Evolutionary conservation across 768 basidiomycete genomes (phyloP).

Genomic region (Clathrus columnatus): DNA sequence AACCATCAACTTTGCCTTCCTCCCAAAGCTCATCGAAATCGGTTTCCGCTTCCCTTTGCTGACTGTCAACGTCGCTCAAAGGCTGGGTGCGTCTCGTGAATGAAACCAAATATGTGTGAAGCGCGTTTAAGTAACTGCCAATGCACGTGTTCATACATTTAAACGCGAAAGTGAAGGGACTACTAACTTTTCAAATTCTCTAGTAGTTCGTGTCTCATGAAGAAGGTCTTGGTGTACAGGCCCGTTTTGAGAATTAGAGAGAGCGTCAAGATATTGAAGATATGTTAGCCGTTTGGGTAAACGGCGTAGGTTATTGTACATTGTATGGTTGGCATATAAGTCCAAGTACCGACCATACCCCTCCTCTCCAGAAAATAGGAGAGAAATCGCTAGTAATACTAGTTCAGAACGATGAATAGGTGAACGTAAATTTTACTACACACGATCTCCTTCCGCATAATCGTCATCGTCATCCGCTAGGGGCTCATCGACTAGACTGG

Average conservation of each 20-base stretch:
- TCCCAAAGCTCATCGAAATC: constrained; percentile 83
- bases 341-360: constrained; percentile 92
- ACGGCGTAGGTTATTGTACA: constrained; percentile 85
- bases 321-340: constrained; percentile 77
- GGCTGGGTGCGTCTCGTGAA: constrained; percentile 84
- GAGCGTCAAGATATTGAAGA: constrained; percentile 84
- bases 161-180: background rate
- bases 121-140: constrained; percentile 68
- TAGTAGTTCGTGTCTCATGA: constrained; percentile 55
- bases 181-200: constrained; percentile 76
- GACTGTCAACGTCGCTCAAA: constrained; percentile 62
- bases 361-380: constrained; percentile 95
- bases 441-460: constrained; percentile 81
- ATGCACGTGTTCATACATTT: constrained; percentile 8
- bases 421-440: constrained; percentile 26
- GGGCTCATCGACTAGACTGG: constrained; percentile 64
- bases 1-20: constrained; percentile 61
- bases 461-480: constrained; percentile 53
- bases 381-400: constrained; percentile 63
- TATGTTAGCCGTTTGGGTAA: constrained; percentile 80
- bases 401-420: background rate
- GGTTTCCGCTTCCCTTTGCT: constrained; percentile 50
- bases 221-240: constrained; percentile 61
- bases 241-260: constrained; percentile 56
- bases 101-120: constrained; percentile 78